Evolutionary conservation across 805 yeast genomes (phyloP).

Genomic region (Saturnispora sanitii): DNA sequence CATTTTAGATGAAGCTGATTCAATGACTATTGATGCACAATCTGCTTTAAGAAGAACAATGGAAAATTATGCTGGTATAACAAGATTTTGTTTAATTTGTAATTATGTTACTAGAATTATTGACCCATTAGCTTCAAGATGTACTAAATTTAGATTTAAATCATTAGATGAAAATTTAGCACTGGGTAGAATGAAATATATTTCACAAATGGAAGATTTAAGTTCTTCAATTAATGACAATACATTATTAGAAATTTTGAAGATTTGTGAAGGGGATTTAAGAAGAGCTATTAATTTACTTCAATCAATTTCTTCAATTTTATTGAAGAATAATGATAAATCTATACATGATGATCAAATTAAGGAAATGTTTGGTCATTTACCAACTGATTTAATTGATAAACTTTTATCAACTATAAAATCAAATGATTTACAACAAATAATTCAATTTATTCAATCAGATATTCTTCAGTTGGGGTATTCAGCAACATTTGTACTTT

Average conservation of each 20-base stretch:
- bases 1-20: slow-evolving; percentile 91
- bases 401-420: slow-evolving; percentile 16
- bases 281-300: slow-evolving; percentile 86
- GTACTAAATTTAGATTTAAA: slow-evolving; percentile 89
- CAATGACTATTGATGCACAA: slow-evolving; percentile 98
- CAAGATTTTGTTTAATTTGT: slow-evolving; percentile 91
- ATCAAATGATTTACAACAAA: slow-evolving; percentile 17
- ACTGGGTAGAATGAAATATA: slow-evolving; percentile 50
- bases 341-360: slow-evolving; percentile 14
- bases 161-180: slow-evolving; percentile 67
- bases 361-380: slow-evolving; percentile 27
- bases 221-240: slow-evolving; percentile 36
- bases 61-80: slow-evolving; percentile 82
- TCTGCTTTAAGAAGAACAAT: slow-evolving; percentile 88
- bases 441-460: slow-evolving; percentile 20
- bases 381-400: slow-evolving; percentile 18
- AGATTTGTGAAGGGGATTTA: slow-evolving; percentile 80
- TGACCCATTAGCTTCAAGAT: slow-evolving; percentile 92
- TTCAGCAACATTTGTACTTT: slow-evolving; percentile 23
- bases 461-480: slow-evolving; percentile 27
- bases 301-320: slow-evolving; percentile 69
- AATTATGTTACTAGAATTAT: slow-evolving; percentile 94
- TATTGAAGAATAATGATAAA: slow-evolving; percentile 15
- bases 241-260: slow-evolving; percentile 53
- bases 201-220: slow-evolving; percentile 41